Evolutionary conservation across 768 basidiomycete species (phyloP), one percentile per base, ranked within the genome.

Genomic region (Mycena epipterygia): DNA sequence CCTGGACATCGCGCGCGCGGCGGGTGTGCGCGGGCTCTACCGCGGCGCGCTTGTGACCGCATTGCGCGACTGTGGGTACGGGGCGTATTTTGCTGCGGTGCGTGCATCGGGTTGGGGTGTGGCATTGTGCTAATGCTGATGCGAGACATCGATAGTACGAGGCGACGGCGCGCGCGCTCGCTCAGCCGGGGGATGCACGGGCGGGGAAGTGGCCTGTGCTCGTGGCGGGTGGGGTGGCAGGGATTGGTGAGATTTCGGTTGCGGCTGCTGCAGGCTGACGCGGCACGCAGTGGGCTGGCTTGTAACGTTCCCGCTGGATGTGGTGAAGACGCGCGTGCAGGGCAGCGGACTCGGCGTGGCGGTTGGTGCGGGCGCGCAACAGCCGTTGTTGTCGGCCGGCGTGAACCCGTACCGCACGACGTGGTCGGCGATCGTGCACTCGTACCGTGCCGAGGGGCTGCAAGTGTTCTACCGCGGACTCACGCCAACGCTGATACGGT

Each of bases 311-410:
- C 95, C 95, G 2, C 84, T 96, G 64, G 96, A 98, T 76, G 93
- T 96, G 4, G 86, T 97, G 70, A 97, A 98, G 82, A 97, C 96
- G 17, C 89, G 95, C 7, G 89, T 96, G 74, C 96, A 98, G 79
- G 89, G 89, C 32, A 84, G 78, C 41, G 76, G 81, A 39, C 57
- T 44, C 16, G 68, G 64, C 49, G 44, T 51, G 41, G 29, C 37
- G 32, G 21, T 30, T 27, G 60, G 41, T 46, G 17, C 64, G 12
- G 37, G 17, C 13, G 51, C 66, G 13, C 57, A 75, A 5, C 71
- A 76, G 27, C 63, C 79, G 44, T 48, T 39, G 27, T 42, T 23
- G 21, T 32, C 59, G 33, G 51, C 46, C 7, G 57, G 62, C 13
- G 37, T 57, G 30, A 86, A 91, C 68, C 91, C 89, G 1, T 94